Evolutionary conservation across 2,329 filamentous ascomycete species (phyloP).

Genomic region (Dendryphion nanum): DNA sequence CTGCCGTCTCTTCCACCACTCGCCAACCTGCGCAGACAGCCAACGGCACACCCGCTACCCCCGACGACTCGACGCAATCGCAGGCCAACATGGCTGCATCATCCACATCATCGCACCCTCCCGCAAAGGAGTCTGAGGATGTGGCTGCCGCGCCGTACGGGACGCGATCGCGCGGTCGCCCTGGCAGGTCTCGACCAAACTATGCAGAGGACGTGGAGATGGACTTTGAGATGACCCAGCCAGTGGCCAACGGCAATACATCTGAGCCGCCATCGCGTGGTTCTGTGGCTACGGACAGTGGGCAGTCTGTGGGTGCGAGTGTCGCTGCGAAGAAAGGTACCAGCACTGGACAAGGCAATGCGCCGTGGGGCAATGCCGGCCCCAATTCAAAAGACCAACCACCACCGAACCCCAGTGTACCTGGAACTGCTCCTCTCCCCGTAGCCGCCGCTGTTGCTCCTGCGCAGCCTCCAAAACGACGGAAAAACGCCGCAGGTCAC

Average conservation of each 20-base stretch:
- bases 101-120: constrained; percentile 28
- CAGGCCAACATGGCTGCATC: constrained; percentile 27
- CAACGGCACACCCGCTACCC: constrained; percentile 25
- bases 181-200: constrained; percentile 76
- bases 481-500: constrained; percentile 66
- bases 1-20: constrained; percentile 22
- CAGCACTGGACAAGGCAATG: constrained; percentile 40
- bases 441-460: constrained; percentile 38
- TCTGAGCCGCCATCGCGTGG: constrained; percentile 40
- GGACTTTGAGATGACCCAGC: constrained; percentile 72
- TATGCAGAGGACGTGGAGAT: constrained; percentile 94
- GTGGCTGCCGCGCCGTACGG: constrained; percentile 69
- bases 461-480: constrained; percentile 63
- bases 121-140: constrained; percentile 34
- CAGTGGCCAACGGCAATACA: constrained; percentile 58
- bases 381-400: constrained; percentile 35
- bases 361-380: constrained; percentile 36
- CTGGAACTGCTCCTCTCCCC: constrained; percentile 60
- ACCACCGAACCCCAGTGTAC: constrained; percentile 42
- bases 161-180: constrained; percentile 89
- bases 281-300: constrained; percentile 32
- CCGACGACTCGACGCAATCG: constrained; percentile 27
- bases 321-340: constrained; percentile 39
- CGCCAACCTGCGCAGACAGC: constrained; percentile 19
- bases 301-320: constrained; percentile 20